Evolutionary conservation across 208 protist genomes (phyloP), one percentile per base, ranked within the genome.

Genomic region (Histomonas meleagridis): DNA sequence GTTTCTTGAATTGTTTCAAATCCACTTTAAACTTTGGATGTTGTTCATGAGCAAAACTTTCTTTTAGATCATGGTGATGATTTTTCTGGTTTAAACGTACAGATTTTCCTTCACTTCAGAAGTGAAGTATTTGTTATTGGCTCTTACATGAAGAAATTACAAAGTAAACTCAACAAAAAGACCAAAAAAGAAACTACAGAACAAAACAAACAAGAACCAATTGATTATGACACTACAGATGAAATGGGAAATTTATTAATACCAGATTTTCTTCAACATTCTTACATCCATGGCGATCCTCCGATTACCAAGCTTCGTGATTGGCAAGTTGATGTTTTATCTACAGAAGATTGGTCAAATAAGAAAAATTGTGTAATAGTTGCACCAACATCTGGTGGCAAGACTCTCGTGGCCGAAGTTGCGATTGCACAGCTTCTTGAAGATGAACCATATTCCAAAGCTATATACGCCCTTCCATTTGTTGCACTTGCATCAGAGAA

Each of bases 151-250:
- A n/a, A n/a, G n/a, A n/a, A n/a, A n/a, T n/a, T n/a, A n/a, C n/a
- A n/a, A n/a, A n/a, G n/a, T n/a, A n/a, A n/a, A n/a, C n/a, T n/a
- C n/a, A n/a, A n/a, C n/a, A n/a, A n/a, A n/a, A n/a, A n/a, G n/a
- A n/a, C n/a, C n/a, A n/a, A n/a, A n/a, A n/a, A n/a, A n/a, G n/a
- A n/a, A n/a, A n/a, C n/a, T n/a, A n/a, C n/a, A n/a, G n/a, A n/a
- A n/a, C 60, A 65, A 3, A 65, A 65, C 7, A 3, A 65, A 21
- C 21, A 81, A 81, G 12, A 4, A 48, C 48, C 23, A 32, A 43
- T 81, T 51, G 70, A 81, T 81, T 81, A 81, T 81, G 70, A 81
- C n/a, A 46, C 70, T 9, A 81, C 70, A 51, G 70, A 81, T 43
- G 70, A 81, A 51, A 51, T 81, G 35, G 35, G 35, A 28, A 23